Base-by-base conservation (phyloP, 305 asterid genomes). In the Nicotiana rustica region DNA sequence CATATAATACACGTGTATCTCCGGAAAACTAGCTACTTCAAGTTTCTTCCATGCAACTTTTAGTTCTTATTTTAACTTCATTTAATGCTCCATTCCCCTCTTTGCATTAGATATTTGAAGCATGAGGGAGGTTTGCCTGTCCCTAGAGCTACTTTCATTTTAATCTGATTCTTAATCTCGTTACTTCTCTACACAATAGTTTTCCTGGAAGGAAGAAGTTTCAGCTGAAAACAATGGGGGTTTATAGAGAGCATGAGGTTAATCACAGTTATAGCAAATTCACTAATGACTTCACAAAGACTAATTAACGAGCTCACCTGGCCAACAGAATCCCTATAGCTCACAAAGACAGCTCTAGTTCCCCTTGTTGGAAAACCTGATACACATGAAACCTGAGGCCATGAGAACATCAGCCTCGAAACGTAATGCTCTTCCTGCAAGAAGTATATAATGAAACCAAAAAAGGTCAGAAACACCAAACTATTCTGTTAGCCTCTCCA, bases 341-440 rank as follows among this genome's bases (percentile, higher is more conserved):
- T 93, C 89, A 91, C 81, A 49, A 96, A 87, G 85, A 93, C 91
- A 84, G 87, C 88, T 88, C 88, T 91, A 86, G 92, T 86, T 82
- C 97, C 97, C 86, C 95, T 86, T 64, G 95, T 83, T 36, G 97
- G 96, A 85, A 86, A 86, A 31, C 92, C 98, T 81, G 98, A 88
- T 35, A 90, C 75, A 84, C 98, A 94, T 21, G 94, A 89, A 61
- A 93, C 91, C 87, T 93, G 97, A 84, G 99, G 97, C 96, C 98
- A 91, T 6, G 98, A 86, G 91, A 94, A 91, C 85, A 90, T 91
- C 86, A 96, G 82, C 90, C 85, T 87, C 19, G 93, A 90, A 82
- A 94, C 79, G 79, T 81, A 88, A 85, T 94, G 99, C 89, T 93
- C 96, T 91, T 96, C 99, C 99, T 94, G 92, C 81, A 85, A 86